Conservation (phyloP, 192 early-diverging fungal species). For the Backusella sp. region DNA sequence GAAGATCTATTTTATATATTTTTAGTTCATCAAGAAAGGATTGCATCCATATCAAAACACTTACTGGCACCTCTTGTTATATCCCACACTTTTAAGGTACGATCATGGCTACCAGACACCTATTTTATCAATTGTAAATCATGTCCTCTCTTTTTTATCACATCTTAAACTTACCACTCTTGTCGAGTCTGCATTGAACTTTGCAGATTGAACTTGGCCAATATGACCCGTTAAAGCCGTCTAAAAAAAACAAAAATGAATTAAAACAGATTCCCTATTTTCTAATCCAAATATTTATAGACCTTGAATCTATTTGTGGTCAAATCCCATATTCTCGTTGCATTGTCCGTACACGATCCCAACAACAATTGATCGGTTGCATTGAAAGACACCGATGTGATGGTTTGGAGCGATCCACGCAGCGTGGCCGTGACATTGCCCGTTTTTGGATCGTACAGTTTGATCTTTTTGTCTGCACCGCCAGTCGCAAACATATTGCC, state of each 20-base stretch:
- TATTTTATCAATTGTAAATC: conserved; percentile 15
- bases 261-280: neutral
- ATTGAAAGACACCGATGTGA: conserved; percentile 84
- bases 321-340: conserved; percentile 84
- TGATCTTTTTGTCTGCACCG: conserved; percentile 78
- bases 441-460: conserved; percentile 74
- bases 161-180: conserved; percentile 57
- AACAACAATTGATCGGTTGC: conserved; percentile 63
- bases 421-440: conserved; percentile 62
- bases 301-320: conserved; percentile 72
- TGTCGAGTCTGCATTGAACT: conserved; percentile 76
- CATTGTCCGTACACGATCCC: conserved; percentile 89
- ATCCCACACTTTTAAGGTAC: conserved; percentile 97
- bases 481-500: conserved; percentile 78
- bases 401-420: conserved; percentile 78
- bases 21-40: too few relatives aligned
- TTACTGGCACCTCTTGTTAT: conserved; percentile 83
- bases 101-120: conserved; percentile 92
- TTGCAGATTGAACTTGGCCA: conserved; percentile 87
- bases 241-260: conserved; percentile 35
- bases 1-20: conserved; percentile 45
- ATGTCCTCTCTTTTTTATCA: too few relatives aligned
- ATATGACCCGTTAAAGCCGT: conserved; percentile 95
- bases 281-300: neutral
- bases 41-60: conserved; percentile 14